Evolutionary conservation across 345 rosid genomes (phyloP), one percentile per base, ranked within the genome.

Genomic region (Turnera subulata): DNA sequence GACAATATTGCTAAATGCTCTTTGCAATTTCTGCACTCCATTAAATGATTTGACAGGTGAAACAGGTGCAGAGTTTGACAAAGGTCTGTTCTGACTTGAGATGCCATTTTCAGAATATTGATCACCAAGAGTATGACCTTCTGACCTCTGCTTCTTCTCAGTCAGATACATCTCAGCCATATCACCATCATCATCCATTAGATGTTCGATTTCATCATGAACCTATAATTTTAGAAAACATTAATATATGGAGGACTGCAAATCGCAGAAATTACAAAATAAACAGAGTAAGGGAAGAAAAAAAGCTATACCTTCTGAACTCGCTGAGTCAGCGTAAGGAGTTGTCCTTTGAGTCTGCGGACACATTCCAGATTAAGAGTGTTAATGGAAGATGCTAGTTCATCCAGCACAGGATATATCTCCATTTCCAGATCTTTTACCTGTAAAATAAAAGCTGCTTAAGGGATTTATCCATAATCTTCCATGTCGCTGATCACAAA

Each of bases 121-220:
- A 25, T 83, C 91, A 35, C 53, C 72, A 20, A 75, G 59, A 38
- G 77, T 76, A 75, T 74, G 78, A 76, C 80, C 86, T 68, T 92
- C 96, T 22, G 58, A 65, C 70, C 81, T 82, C 70, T 69, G 80
- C 68, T 83, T 93, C 71, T 93, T 93, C 77, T 93, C 97, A 0
- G 99, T 89, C 46, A 93, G 84, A 69, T 93, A 81, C 99, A 93
- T 89, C 80, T 84, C 94, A 67, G 97, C 99, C 99, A 93, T 93
- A 70, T 93, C 99, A 46, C 84, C 93, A 59, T 93, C 99, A 75
- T 92, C 98, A 63, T 92, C 96, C 97, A 89, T 89, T 49, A 92
- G 82, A 73, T 89, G 97, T 64, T 92, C 98, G 68, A 89, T 84
- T 68, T 92, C 97, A 78, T 92, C 96, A 18, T 78, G 84, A 37